Conservation (phyloP, 306 rosid species). For the Prunus mongolica region DNA sequence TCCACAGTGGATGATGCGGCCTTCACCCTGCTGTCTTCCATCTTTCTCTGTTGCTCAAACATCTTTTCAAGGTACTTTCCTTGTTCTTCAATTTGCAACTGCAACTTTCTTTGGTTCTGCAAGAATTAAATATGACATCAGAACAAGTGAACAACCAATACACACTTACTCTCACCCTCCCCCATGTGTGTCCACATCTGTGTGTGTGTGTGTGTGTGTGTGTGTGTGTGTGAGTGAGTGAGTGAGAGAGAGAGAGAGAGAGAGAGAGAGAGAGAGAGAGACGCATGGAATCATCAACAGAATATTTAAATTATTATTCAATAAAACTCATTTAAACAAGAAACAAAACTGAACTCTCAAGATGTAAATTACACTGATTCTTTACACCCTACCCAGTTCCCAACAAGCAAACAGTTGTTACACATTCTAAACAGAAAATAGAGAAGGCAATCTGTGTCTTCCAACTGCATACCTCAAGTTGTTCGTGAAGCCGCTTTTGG, state of each 20-base stretch:
- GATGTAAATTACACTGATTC: too few species aligned
- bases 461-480: constrained; percentile 75
- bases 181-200: neutral
- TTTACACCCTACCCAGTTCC: neutral
- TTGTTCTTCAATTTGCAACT: constrained; percentile 83
- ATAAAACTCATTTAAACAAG: neutral
- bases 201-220: neutral
- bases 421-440: neutral
- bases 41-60: constrained; percentile 73
- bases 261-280: neutral
- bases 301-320: neutral
- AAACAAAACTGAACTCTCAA: neutral
- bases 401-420: neutral
- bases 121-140: constrained; percentile 19
- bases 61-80: constrained; percentile 74
- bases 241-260: too few species aligned
- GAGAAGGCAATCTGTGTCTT: neutral
- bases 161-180: neutral
- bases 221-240: too few species aligned
- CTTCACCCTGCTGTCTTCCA: constrained; percentile 46
- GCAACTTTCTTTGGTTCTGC: constrained; percentile 84
- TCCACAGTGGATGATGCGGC: constrained; percentile 36
- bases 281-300: neutral
- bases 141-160: constrained; percentile 1
- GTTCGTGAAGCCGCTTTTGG: constrained; percentile 97